Conservation (phyloP, 257 asterid species). For the Nicotiana sylvestris region DNA sequence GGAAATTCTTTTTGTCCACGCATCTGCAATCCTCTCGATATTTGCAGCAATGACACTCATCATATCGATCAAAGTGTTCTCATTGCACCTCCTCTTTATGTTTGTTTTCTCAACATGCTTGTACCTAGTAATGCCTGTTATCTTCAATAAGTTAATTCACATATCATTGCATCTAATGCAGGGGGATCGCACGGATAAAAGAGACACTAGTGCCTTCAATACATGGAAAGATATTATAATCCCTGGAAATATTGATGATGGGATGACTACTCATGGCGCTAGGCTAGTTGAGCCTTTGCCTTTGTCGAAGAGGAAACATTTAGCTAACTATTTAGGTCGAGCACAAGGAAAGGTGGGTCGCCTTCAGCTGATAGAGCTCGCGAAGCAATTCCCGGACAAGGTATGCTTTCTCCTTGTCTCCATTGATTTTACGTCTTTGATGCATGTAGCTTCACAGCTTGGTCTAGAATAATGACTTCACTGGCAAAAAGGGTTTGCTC, state of each 20-base stretch:
- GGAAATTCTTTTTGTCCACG: too few species aligned
- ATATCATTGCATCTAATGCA: slow-evolving; percentile 25
- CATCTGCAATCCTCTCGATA: too few species aligned
- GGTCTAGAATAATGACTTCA: neutral
- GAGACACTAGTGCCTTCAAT: slow-evolving; percentile 84
- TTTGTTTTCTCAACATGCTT: neutral
- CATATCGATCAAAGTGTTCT: too few species aligned
- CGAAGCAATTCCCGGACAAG: slow-evolving; percentile 79
- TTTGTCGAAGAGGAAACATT: slow-evolving; percentile 66
- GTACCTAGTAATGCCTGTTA: neutral
- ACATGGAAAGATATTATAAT: slow-evolving; percentile 96
- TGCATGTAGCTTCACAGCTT: slow-evolving; percentile 1
- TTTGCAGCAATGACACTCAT: too few species aligned
- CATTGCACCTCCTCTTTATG: neutral
- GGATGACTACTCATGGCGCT: slow-evolving; percentile 63
- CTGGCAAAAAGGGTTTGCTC: neutral
- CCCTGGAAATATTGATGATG: slow-evolving; percentile 96
- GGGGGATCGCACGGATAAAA: slow-evolving; percentile 97
- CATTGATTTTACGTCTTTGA: neutral
- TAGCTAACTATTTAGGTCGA: slow-evolving; percentile 90
- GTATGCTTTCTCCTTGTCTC: slow-evolving; percentile 36
- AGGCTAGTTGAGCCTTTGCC: slow-evolving; percentile 82
- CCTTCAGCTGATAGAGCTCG: slow-evolving; percentile 69
- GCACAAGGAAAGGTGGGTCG: slow-evolving; percentile 94
- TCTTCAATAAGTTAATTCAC: neutral